phyloP scores from a whole-genome alignment of 306 rosid species.

The Castanopsis chinensis region DNA sequence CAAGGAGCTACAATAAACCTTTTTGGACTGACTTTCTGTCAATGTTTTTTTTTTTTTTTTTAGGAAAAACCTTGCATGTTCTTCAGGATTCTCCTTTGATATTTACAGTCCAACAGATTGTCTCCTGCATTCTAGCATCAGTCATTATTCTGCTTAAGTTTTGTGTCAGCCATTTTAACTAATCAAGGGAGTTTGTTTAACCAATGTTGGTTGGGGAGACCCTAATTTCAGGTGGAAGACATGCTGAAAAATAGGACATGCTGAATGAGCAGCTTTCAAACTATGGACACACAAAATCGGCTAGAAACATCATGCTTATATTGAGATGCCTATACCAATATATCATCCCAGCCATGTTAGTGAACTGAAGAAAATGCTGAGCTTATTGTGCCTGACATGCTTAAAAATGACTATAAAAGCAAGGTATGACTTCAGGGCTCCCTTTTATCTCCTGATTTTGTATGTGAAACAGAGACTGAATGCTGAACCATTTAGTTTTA shows the following conservation, averaged over 20 bases:
- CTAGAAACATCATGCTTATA: no score
- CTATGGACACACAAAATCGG: no score
- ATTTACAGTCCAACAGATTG: not conserved
- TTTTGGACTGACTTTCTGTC: not conserved
- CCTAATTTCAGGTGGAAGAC: conserved; percentile 84
- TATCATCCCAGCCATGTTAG: no score
- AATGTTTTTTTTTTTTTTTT: not conserved
- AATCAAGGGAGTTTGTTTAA: conserved; percentile 12
- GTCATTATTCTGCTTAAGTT: conserved; percentile 3
- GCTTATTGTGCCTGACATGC: no score
- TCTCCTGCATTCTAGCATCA: not conserved
- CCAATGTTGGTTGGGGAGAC: conserved; percentile 8
- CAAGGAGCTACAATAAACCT: not conserved
- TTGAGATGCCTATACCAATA: no score
- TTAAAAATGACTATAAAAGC: no score
- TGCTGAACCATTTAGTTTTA: no score
- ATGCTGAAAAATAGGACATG: conserved; percentile 99
- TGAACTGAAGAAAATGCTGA: no score
- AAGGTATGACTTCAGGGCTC: no score
- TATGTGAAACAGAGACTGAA: no score
- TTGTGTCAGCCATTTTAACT: conserved; percentile 12
- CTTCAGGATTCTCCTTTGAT: not conserved
- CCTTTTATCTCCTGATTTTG: no score
- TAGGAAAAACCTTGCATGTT: not conserved
- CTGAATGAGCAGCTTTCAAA: no score